Conservation (phyloP, 306 rosid genomes). For the Vicia faba region DNA sequence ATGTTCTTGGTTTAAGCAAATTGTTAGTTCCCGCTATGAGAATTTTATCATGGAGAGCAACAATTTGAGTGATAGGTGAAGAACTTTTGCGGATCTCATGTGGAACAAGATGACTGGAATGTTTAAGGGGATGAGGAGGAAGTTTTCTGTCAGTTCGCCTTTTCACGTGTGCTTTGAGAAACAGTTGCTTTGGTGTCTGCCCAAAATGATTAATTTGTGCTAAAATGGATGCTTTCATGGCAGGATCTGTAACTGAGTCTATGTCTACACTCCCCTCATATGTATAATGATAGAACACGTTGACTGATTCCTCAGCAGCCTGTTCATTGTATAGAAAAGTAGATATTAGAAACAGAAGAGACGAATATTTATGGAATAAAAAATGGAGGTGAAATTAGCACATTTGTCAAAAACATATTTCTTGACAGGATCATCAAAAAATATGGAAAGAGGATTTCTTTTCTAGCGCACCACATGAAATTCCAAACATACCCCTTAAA, state of each 20-base stretch:
- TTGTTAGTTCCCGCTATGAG: conserved; percentile 74
- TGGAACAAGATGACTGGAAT: conserved; percentile 70
- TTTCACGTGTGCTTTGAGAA: conserved; percentile 86
- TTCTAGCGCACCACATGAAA: too few species aligned
- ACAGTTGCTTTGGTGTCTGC: conserved; percentile 98
- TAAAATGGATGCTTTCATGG: conserved; percentile 98
- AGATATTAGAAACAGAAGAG: conserved; percentile 41
- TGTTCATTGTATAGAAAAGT: conserved; percentile 45
- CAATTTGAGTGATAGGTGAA: conserved; percentile 85
- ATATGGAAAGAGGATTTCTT: too few species aligned
- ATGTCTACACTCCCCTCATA: conserved; percentile 98
- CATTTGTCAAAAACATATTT: conserved; percentile 17
- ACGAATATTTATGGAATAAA: conserved; percentile 14
- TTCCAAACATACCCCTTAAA: too few species aligned
- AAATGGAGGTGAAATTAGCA: conserved; percentile 21
- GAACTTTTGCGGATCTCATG: conserved; percentile 80
- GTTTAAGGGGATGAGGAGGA: conserved; percentile 94
- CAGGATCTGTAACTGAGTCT: conserved; percentile 96
- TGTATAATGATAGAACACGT: conserved; percentile 96
- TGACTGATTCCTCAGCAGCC: conserved; percentile 98
- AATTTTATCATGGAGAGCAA: conserved; percentile 74
- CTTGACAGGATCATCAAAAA: conserved; percentile 18
- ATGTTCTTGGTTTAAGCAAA: conserved; percentile 90
- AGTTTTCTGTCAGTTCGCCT: conserved; percentile 76
- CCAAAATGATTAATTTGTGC: conserved; percentile 99